A percentile compares a stretch with the other conserved stretches of the same genome.
Evolutionary conservation across 2,329 filamentous ascomycete genomes (phyloP).

Genomic region (Exserohilum rostratum): DNA sequence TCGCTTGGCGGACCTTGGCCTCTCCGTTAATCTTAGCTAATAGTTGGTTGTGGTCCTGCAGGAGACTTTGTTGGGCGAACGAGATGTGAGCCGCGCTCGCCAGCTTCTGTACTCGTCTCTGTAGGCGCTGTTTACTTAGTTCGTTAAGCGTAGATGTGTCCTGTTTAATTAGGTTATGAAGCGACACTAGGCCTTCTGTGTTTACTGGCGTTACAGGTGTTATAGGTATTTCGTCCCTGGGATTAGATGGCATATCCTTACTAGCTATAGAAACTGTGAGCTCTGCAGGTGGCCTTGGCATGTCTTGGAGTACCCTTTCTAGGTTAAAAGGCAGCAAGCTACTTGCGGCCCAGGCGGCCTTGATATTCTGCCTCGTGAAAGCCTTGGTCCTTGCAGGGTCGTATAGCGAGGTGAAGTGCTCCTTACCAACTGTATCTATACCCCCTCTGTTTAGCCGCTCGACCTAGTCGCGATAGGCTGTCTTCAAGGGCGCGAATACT

Average conservation of each 20-base stretch:
- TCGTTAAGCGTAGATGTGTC: background rate
- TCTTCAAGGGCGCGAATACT: background rate
- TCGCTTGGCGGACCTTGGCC: too few relatives aligned
- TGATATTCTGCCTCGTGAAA: conserved; percentile 40
- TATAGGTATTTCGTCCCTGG: background rate
- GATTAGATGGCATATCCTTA: background rate
- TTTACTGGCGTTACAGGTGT: background rate
- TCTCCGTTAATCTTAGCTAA: too few relatives aligned
- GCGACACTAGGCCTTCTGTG: background rate
- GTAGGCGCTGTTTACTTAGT: too few relatives aligned
- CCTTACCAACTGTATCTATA: conserved; percentile 17
- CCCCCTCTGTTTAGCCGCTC: conserved; percentile 17
- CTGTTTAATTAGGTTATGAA: background rate
- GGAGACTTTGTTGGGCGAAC: too few relatives aligned
- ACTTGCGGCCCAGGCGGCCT: conserved; percentile 28
- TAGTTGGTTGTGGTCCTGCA: too few relatives aligned
- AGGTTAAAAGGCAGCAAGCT: conserved; percentile 41
- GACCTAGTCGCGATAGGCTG: conserved; percentile 5
- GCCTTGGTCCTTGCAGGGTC: conserved; percentile 29
- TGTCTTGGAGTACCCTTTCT: conserved; percentile 37
- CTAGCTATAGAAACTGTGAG: background rate
- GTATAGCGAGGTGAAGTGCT: conserved; percentile 29
- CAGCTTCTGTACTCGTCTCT: too few relatives aligned
- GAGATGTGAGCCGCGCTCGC: too few relatives aligned
- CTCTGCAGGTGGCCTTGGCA: conserved; percentile 19